These are phyloP conservation scores for Puccinia horiana DNA, from an alignment of 1,284 basidiomycete species.

Conservation along the genomic window DNA sequence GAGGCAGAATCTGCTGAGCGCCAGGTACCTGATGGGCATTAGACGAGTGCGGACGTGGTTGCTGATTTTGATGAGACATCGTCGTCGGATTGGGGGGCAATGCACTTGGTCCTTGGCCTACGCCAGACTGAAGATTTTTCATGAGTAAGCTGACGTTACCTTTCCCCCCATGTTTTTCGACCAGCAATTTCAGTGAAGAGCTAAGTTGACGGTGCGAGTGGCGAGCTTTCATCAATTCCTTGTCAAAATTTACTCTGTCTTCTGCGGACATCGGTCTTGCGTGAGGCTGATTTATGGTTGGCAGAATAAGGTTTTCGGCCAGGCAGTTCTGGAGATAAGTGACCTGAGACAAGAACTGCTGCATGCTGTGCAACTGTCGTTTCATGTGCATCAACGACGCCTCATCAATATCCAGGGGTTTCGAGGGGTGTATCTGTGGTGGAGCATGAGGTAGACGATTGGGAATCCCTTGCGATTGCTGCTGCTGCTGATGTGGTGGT, in stretches of 20 bases:
- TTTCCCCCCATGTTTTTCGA: slow-evolving; percentile 25
- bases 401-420: slow-evolving; percentile 30
- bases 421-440: slow-evolving; percentile 6
- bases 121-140: background rate
- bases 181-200: background rate
- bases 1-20: background rate
- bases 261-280: slow-evolving; percentile 33
- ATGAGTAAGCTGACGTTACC: background rate
- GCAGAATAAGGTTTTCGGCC: slow-evolving; percentile 2
- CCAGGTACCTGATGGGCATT: slow-evolving; percentile 23
- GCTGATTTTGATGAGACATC: slow-evolving; percentile 4
- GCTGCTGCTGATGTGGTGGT: background rate
- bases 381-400: background rate
- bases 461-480: slow-evolving; percentile 13
- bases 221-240: slow-evolving; percentile 32
- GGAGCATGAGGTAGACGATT: slow-evolving; percentile 11
- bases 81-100: slow-evolving; percentile 3
- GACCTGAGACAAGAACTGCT: slow-evolving; percentile 7
- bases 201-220: background rate
- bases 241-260: slow-evolving; percentile 13
- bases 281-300: slow-evolving; percentile 15
- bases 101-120: slow-evolving; percentile 15
- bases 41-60: slow-evolving; percentile 38
- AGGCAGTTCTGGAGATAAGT: slow-evolving; percentile 24
- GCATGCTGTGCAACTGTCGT: slow-evolving; percentile 1